Evolutionary conservation across 768 basidiomycete species (phyloP), one percentile per base, ranked within the genome.

Genomic region (Cystobasidium tubakii): DNA sequence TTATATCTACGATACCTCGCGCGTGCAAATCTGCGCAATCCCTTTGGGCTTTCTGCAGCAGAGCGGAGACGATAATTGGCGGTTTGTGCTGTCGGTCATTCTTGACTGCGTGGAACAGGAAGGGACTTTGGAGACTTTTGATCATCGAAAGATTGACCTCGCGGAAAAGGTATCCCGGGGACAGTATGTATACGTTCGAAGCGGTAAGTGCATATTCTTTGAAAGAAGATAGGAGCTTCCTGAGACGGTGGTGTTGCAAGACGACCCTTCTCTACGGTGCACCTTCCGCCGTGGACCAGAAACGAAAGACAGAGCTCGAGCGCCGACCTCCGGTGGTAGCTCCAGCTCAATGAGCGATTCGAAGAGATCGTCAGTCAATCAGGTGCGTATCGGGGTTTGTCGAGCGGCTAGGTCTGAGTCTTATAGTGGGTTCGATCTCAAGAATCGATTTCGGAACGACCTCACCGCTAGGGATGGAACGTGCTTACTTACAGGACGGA

Each of bases 1-100:
- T 39, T 39, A 39, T 39, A 39, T 39, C 39, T 39, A 15, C 39
- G 39, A 39, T 15, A 39, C 15, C 6, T 39, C 39, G 39, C 39
- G 39, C 39, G 15, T 39, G 39, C 39, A 39, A 39, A 39, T 39
- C 39, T 39, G 39, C 54, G 31, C 54, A 6, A 57, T 57, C 19
- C 54, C 54, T 57, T 57, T 57, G 54, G 54, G 25, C 31, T 57
- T 57, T 33, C 54, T 57, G 54, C 7, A 33, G 23, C 25, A 57
- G 31, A 57, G 54, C 31, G 54, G 54, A 57, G 54, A 57, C 54
- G 54, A 57, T 19, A 57, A 25, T 19, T 57, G 54, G 54, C 54
- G 31, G 4, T 57, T 57, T 33, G 54, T 57, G 23, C 54, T 25
- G 25, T 25, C 31, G 54, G 19, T 33, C 54, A 19, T 57, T 25